Evolutionary conservation across 108 stramenopile species (phyloP), one percentile per base, ranked within the genome.

Genomic region (Thalassiosira profunda): DNA sequence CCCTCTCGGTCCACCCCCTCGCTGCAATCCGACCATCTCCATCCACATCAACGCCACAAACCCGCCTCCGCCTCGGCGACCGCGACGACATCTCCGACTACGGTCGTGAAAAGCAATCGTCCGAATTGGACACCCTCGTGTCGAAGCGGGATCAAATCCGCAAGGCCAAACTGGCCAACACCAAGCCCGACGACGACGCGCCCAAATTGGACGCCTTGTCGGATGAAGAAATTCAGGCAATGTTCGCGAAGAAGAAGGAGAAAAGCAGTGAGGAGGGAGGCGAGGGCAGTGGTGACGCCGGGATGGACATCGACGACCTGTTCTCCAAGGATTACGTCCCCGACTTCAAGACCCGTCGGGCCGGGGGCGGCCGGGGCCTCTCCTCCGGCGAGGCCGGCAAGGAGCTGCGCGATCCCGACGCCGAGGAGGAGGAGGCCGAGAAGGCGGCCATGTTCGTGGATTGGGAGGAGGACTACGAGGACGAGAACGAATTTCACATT

Each of bases 401-500:
- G 0, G 53, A 21, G 21, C 6, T 40, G 37, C 41, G 43, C 20
- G 58, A 40, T 20, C 5, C 1, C 15, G 43, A 24, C 21, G 20
- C 17, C 0, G 71, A 49, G 18, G 60, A 71, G 23, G 54, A 40
- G 33, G 45, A 43, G 52, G 69, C 25, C 8, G 52, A 33, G 37
- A 45, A 62, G 46, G 61, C 74, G 20, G 24, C 68, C 11, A 28
- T 45, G 12, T 88, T 74, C 52, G 55, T 88, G 2, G 94, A 95
- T 47, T 92, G 70, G 58, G 43, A 63, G 3, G 84, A 75, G 23
- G 89, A 85, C 49, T 82, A 84, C 47, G 70, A 70, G 25, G 91
- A 91, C 62, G 94, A 95, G 61, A 95, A 95, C 68, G 90, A 87
- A 25, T 83, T 95, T 37, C 91, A 91, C 42, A 85, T 95, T 63